Conservation (phyloP, 1,284 basidiomycete species). For the Pseudozyma hubeiensis region DNA sequence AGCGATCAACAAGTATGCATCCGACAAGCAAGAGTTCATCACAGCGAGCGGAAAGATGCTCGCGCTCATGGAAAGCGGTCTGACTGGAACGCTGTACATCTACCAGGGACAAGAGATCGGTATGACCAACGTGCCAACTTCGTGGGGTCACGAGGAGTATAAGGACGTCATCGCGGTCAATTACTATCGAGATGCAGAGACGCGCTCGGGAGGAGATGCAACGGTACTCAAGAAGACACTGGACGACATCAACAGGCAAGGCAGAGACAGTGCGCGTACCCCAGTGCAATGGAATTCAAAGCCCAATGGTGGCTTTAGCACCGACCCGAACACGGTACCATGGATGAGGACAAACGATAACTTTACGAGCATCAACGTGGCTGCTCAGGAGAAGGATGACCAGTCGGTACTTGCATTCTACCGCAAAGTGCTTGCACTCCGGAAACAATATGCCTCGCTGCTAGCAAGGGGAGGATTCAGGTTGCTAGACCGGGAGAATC, state of each 20-base stretch:
- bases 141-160: slow-evolving; percentile 76
- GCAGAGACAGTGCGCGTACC: slow-evolving; percentile 78
- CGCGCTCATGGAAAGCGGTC: slow-evolving; percentile 75
- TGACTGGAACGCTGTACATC: slow-evolving; percentile 77
- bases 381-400: slow-evolving; percentile 71
- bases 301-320: slow-evolving; percentile 76
- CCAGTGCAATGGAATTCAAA: slow-evolving; percentile 78
- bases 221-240: slow-evolving; percentile 70
- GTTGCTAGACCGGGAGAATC: slow-evolving; percentile 71
- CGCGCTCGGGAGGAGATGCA: slow-evolving; percentile 18
- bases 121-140: slow-evolving; percentile 76
- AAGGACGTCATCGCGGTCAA: slow-evolving; percentile 42
- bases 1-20: slow-evolving; percentile 75
- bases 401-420: slow-evolving; percentile 75
- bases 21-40: slow-evolving; percentile 74
- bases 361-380: slow-evolving; percentile 76
- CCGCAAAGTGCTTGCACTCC: slow-evolving; percentile 72
- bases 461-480: slow-evolving; percentile 74
- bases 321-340: slow-evolving; percentile 71
- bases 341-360: slow-evolving; percentile 84
- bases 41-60: slow-evolving; percentile 76
- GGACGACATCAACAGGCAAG: slow-evolving; percentile 74
- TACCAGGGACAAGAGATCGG: slow-evolving; percentile 77
- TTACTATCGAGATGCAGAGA: slow-evolving; percentile 32
- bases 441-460: slow-evolving; percentile 75